Evolutionary conservation across 306 rosid species (phyloP).

Genomic region (Begonia masoniana): DNA sequence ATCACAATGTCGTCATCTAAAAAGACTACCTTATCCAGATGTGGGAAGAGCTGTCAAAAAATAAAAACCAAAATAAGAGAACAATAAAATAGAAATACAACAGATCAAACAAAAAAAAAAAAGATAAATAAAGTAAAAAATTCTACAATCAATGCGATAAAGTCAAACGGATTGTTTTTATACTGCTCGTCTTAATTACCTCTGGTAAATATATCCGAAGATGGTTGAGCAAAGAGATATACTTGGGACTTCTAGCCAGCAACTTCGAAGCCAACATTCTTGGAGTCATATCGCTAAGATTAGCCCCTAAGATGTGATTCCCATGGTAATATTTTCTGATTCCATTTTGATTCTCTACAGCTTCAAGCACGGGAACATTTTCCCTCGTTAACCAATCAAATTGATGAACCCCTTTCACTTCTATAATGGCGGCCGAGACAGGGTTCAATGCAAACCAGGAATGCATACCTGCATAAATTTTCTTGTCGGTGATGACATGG

Average conservation of each 20-base stretch:
- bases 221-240: slow-evolving; percentile 92
- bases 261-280: slow-evolving; percentile 66
- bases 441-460: slow-evolving; percentile 98
- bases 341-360: slow-evolving; percentile 85
- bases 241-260: slow-evolving; percentile 95
- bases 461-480: slow-evolving; percentile 95
- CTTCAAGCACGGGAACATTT: slow-evolving; percentile 97
- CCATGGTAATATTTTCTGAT: slow-evolving; percentile 91
- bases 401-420: slow-evolving; percentile 89
- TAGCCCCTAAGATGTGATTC: slow-evolving; percentile 51
- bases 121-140: no score
- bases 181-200: slow-evolving; percentile 29
- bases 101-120: no score
- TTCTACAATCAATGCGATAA: no score
- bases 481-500: slow-evolving; percentile 93
- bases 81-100: no score
- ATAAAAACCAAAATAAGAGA: no score
- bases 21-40: slow-evolving; percentile 84
- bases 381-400: slow-evolving; percentile 96
- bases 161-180: no score
- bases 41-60: slow-evolving; percentile 66
- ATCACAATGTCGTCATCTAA: slow-evolving; percentile 87
- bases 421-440: slow-evolving; percentile 76
- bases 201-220: slow-evolving; percentile 90
- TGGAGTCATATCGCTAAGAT: slow-evolving; percentile 58